Evolutionary conservation across 129 eudicot genomes (phyloP).

Genomic region (Chrysanthemum lavandulifolium): DNA sequence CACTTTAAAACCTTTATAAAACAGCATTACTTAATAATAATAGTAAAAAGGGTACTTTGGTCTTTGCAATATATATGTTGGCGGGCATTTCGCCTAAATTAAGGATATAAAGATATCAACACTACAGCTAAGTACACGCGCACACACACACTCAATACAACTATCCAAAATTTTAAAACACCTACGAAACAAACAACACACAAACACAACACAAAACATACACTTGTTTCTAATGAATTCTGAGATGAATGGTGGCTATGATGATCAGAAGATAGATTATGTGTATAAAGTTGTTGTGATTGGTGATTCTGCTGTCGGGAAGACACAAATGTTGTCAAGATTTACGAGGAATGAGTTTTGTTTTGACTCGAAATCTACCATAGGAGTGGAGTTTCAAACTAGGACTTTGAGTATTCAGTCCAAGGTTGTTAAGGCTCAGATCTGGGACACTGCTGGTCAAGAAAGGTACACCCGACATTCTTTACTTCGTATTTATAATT

Average conservation of each 20-base stretch:
- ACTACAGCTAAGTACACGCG: constrained; percentile 12
- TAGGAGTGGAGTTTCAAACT: constrained; percentile 82
- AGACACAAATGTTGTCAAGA: constrained; percentile 73
- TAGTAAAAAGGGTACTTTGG: constrained; percentile 9
- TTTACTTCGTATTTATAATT: not conserved
- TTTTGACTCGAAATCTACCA: constrained; percentile 78
- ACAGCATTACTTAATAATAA: not conserved
- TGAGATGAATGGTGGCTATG: constrained; percentile 44
- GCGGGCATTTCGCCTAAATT: constrained; percentile 49
- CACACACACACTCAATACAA: not conserved
- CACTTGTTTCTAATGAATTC: constrained; percentile 36
- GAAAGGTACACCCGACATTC: constrained; percentile 44
- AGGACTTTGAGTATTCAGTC: constrained; percentile 56
- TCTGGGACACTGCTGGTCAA: constrained; percentile 97
- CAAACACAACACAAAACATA: not conserved
- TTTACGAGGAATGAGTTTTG: constrained; percentile 67
- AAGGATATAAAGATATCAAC: constrained; percentile 24
- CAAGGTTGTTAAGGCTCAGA: constrained; percentile 83
- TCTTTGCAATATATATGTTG: constrained; percentile 1
- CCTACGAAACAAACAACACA: not conserved
- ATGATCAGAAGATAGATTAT: constrained; percentile 53
- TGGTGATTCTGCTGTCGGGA: constrained; percentile 87
- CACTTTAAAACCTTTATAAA: not conserved
- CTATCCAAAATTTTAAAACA: not conserved
- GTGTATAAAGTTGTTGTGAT: constrained; percentile 84